These are phyloP conservation scores for Hygrophorus russula DNA, from an alignment of 768 basidiomycete species.

Conservation along the genomic window DNA sequence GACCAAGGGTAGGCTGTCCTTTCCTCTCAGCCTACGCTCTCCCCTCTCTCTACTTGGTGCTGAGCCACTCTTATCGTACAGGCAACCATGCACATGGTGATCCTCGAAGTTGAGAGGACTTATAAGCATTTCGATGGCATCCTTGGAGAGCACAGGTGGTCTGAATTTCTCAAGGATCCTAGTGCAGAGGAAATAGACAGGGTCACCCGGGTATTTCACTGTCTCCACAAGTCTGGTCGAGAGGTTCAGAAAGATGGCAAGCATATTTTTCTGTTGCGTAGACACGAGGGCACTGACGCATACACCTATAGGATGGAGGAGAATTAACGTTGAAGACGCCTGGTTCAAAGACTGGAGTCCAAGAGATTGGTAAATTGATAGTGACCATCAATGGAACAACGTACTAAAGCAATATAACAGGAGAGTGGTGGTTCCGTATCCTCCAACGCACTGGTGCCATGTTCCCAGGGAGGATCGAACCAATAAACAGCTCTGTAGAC, in stretches of 20 bases:
- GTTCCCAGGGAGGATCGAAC: conserved; percentile 31
- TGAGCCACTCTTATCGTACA: neutral
- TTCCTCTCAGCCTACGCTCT: neutral
- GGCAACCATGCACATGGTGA: conserved; percentile 33
- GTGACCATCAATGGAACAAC: neutral
- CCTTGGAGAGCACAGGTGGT: conserved; percentile 42
- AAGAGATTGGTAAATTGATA: conserved; percentile 18
- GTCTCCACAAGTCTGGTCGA: conserved; percentile 28
- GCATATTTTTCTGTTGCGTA: conserved; percentile 6
- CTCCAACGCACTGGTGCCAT: conserved; percentile 27
- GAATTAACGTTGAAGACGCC: conserved; percentile 25
- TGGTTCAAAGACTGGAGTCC: conserved; percentile 33
- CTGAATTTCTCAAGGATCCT: conserved; percentile 30
- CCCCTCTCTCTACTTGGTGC: neutral
- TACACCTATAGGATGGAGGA: conserved; percentile 34
- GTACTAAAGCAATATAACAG: conserved; percentile 9
- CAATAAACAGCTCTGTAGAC: conserved; percentile 32
- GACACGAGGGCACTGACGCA: neutral
- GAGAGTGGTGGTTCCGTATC: conserved; percentile 27
- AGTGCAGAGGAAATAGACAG: conserved; percentile 23
- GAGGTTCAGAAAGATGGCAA: conserved; percentile 39
- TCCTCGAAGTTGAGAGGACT: conserved; percentile 33
- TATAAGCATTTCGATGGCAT: conserved; percentile 24
- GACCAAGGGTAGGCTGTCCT: conserved; percentile 28
- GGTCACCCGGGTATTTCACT: conserved; percentile 31